phyloP scores from a whole-genome alignment of 2,329 filamentous ascomycete genomes.

The Blastomyces silverae region DNA sequence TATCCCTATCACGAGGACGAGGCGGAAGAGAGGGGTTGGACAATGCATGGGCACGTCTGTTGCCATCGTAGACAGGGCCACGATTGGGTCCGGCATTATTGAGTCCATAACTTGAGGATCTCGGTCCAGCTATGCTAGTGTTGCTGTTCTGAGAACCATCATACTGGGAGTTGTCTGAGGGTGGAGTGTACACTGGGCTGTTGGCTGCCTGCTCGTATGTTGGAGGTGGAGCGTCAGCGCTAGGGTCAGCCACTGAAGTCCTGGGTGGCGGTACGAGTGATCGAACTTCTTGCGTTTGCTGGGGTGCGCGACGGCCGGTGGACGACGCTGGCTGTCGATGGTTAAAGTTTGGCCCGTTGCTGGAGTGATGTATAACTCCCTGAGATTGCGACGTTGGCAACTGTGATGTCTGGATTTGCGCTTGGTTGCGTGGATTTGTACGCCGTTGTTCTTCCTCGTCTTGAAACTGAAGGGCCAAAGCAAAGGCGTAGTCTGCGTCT shows the following conservation, averaged over 20 bases:
- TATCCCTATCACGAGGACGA: constrained; percentile 26
- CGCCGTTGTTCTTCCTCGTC: constrained; percentile 83
- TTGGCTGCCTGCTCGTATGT: constrained; percentile 59
- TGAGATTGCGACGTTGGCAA: background rate
- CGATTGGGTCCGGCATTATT: background rate
- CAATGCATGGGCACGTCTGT: background rate
- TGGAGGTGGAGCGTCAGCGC: constrained; percentile 54
- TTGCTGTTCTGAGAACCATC: constrained; percentile 21
- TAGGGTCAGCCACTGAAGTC: constrained; percentile 25
- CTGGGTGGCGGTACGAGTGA: constrained; percentile 46
- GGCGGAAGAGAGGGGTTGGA: background rate
- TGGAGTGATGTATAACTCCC: background rate
- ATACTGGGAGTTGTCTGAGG: constrained; percentile 36
- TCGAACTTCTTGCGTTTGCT: constrained; percentile 29
- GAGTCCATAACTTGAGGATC: constrained; percentile 17
- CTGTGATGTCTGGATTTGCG: constrained; percentile 19
- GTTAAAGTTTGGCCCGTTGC: constrained; percentile 17
- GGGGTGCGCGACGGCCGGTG: constrained; percentile 25
- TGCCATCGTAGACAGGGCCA: background rate
- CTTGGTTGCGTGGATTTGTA: constrained; percentile 46
- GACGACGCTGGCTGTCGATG: constrained; percentile 24
- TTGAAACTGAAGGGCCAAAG: constrained; percentile 83
- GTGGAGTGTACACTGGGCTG: constrained; percentile 50
- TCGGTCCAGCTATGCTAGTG: constrained; percentile 18
- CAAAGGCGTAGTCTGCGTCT: constrained; percentile 68